Evolutionary conservation across 176 grass and related monocot genomes (phyloP), one percentile per base, ranked within the genome.

Genomic region (Ampelocalamus luodianensis): DNA sequence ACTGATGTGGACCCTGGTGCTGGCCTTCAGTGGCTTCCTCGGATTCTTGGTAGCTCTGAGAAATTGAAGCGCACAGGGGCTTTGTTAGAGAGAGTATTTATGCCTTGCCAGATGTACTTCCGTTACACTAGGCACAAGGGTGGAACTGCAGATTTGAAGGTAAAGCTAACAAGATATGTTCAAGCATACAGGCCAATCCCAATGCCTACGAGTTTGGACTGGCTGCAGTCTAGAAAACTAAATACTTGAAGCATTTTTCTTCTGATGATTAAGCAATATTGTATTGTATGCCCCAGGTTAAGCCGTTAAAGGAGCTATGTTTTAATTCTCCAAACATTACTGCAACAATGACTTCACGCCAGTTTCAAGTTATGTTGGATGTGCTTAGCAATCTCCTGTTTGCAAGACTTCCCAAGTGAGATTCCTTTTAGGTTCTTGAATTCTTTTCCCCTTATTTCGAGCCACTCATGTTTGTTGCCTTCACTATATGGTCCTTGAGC

Each of bases 51-150:
- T 86, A 93, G 89, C 71, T 94, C 96, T 67, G 87, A 93, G 60
- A 96, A 96, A 87, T 75, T 94, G 74, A 96, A 94, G 79, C 89
- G 96, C 64, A 99, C 96, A 74, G 93, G 93, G 23, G 91, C 96
- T 68, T 92, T 99, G 84, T 90, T 99, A 72, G 96, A 99, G 83
- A 93, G 93, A 87, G 96, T 99, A 65, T 99, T 99, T 87, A 94
- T 94, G 96, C 96, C 96, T 90, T 99, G 96, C 40, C 67, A 99
- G 79, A 99, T 99, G 96, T 99, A 96, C 40, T 96, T 99, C 82
- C 77, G 91, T 55, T 99, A 99, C 81, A 96, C 90, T 23, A 93
- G 96, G 49, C 93, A 99, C 85, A 99, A 99, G 82, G 91, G 96
- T 83, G 93, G 96, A 86, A 96, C 93, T 83, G 90, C 91, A 83